Conservation (phyloP, 768 basidiomycete species). For the Phanerochaete sordida region DNA sequence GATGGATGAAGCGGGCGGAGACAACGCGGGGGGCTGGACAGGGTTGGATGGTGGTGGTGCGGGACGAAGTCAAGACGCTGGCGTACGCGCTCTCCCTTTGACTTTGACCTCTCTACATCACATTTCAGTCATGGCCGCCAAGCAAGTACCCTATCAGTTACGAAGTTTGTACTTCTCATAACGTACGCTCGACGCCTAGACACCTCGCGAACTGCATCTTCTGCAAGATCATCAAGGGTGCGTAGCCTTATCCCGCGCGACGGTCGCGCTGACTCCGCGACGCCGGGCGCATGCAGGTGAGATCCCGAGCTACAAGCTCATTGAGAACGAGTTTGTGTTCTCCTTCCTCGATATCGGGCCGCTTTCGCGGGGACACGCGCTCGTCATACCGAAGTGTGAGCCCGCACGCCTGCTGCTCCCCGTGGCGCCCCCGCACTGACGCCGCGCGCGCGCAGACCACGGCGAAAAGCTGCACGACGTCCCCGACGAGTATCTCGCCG, state of each 20-base stretch:
- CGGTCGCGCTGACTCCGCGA: background rate
- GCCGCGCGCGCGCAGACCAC: conserved; percentile 54
- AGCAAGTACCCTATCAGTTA: background rate
- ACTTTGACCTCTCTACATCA: background rate
- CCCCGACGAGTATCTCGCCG: conserved; percentile 79
- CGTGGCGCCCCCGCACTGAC: conserved; percentile 1
- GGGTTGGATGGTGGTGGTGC: no score
- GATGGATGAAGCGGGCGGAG: no score
- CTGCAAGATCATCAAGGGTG: conserved; percentile 94
- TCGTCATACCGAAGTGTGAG: conserved; percentile 91
- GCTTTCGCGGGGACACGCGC: conserved; percentile 83
- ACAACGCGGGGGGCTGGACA: no score
- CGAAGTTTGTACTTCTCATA: no score
- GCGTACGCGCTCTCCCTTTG: no score
- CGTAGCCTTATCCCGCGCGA: background rate
- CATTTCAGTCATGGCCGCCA: conserved; percentile 4
- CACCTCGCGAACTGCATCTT: conserved; percentile 71
- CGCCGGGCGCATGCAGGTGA: conserved; percentile 50
- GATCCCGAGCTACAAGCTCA: conserved; percentile 83
- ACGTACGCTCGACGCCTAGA: conserved; percentile 11
- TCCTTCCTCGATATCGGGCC: conserved; percentile 95
- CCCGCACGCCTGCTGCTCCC: background rate
- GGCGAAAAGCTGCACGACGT: conserved; percentile 82
- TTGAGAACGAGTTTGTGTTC: conserved; percentile 72
- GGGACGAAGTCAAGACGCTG: no score